Evolutionary conservation across 169 alveolate genomes (phyloP).

Genomic region (Toxoplasma gondii): DNA sequence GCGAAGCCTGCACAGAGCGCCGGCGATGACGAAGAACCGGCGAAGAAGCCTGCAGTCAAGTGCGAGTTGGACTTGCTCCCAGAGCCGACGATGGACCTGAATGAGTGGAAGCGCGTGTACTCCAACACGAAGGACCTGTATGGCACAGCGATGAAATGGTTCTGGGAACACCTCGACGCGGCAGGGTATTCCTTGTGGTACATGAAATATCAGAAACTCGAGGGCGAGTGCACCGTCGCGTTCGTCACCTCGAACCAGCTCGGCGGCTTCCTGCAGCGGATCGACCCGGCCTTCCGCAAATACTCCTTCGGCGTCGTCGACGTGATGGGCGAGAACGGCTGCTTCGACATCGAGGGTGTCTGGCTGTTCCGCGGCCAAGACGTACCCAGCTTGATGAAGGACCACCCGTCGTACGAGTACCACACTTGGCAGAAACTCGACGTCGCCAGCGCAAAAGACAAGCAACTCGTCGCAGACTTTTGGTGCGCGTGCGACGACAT

Average conservation of each 20-base stretch:
- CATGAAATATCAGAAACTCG: conserved; percentile 93
- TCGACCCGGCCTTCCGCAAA: conserved; percentile 92
- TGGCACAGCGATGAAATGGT: conserved; percentile 90
- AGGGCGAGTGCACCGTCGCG: conserved; percentile 93
- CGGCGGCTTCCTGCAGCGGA: conserved; percentile 94
- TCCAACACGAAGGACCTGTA: conserved; percentile 90
- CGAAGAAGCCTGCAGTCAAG: not conserved
- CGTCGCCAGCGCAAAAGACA: conserved; percentile 83
- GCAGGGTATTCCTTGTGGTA: conserved; percentile 92
- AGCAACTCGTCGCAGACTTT: conserved; percentile 88
- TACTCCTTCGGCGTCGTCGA: conserved; percentile 93
- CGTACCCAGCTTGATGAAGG: conserved; percentile 90
- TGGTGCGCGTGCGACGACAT: conserved; percentile 91
- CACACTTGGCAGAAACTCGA: conserved; percentile 88
- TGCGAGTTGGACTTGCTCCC: conserved; percentile 87
- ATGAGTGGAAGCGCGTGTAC: conserved; percentile 94
- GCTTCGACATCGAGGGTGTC: conserved; percentile 94
- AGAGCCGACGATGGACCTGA: conserved; percentile 88
- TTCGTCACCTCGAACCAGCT: conserved; percentile 91
- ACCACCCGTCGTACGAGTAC: conserved; percentile 96
- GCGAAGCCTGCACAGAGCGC: not conserved
- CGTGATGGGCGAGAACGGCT: conserved; percentile 92
- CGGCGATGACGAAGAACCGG: not conserved
- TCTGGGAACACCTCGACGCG: conserved; percentile 87
- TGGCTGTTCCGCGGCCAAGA: conserved; percentile 96